Percentiles rank a stretch among this genome's conserved stretches.
These are phyloP conservation scores for Przewalskia tangutica DNA, from an alignment of 257 asterid genomes.

Conservation along the genomic window DNA sequence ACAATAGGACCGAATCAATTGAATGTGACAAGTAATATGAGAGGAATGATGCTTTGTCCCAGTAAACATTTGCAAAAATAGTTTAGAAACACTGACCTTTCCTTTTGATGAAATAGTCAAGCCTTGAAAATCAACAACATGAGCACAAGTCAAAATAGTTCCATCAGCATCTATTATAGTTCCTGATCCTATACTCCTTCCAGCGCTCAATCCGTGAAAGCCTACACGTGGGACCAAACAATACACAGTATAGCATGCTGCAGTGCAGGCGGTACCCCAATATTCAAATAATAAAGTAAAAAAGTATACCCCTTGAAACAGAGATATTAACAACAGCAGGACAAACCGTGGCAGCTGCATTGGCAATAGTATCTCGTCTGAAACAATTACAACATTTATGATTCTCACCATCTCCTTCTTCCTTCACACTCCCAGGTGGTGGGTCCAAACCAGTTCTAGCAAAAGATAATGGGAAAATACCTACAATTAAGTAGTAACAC, in stretches of 20 bases:
- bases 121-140: constrained; percentile 54
- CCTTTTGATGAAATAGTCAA: constrained; percentile 44
- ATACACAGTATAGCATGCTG: neutral
- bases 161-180: constrained; percentile 79
- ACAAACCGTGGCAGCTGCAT: constrained; percentile 72
- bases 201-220: constrained; percentile 39
- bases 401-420: constrained; percentile 31
- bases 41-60: neutral
- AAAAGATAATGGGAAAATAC: constrained; percentile 33
- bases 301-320: constrained; percentile 41
- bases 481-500: constrained; percentile 26
- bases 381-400: constrained; percentile 54
- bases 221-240: constrained; percentile 26
- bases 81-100: constrained; percentile 28
- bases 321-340: constrained; percentile 91
- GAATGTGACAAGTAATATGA: neutral
- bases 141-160: constrained; percentile 90
- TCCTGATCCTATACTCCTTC: constrained; percentile 75
- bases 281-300: neutral
- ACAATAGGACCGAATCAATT: neutral
- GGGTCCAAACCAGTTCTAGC: constrained; percentile 25
- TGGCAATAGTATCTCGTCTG: constrained; percentile 71
- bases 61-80: neutral
- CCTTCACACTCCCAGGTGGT: constrained; percentile 25
- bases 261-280: neutral